Evolutionary conservation across 2,329 filamentous ascomycete genomes (phyloP), one percentile per base, ranked within the genome.

Genomic region (Nannizzia gypsea): DNA sequence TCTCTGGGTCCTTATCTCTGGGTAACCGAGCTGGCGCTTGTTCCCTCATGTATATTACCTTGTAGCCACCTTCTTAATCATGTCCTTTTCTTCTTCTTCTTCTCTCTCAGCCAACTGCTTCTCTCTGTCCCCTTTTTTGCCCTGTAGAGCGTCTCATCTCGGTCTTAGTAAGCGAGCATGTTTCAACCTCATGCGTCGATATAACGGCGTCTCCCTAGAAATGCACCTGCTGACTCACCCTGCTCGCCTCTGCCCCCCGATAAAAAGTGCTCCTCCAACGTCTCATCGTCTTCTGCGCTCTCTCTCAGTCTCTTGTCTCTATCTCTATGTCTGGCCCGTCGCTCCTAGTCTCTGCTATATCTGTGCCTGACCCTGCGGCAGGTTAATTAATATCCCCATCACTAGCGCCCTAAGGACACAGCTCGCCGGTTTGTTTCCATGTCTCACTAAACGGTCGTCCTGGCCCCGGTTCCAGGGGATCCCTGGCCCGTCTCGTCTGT

Each of bases 1-100:
- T 24, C 44, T 63, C 24, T 63, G 62, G 62, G 62, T 63, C 22
- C 38, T 63, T 28, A 59, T 63, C 50, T 63, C 62, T 17, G 62
- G 62, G 26, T 63, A 62, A 24, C 20, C 22, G 44, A 48, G 44
- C 44, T 48, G 44, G 44, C 44, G 20, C 20, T 13, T 42, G 44
- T 26, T 28, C 44, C 44, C 44, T 28, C 44, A 48, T 48, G 44
- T 48, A 48, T 48, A 48, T 48, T 48, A 48, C 22, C 20, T 22
- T 26, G 24, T 36, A 17, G 26, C n/a, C 40, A 48, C 24, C n/a
- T 3, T 40, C 34, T n/a, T 46, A 42, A 40, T 46, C 34, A n/a
- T 9, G 24, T 42, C n/a, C 17, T 34, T n/a, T 58, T 11, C 20
- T 11, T 6, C 44, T 48, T 48, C 44, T 8, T 13, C 44, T 17